Percentiles rank a stretch among this genome's conserved stretches.
These are phyloP conservation scores for Trametes meyenii DNA, from an alignment of 768 basidiomycete species.

Conservation along the genomic window DNA sequence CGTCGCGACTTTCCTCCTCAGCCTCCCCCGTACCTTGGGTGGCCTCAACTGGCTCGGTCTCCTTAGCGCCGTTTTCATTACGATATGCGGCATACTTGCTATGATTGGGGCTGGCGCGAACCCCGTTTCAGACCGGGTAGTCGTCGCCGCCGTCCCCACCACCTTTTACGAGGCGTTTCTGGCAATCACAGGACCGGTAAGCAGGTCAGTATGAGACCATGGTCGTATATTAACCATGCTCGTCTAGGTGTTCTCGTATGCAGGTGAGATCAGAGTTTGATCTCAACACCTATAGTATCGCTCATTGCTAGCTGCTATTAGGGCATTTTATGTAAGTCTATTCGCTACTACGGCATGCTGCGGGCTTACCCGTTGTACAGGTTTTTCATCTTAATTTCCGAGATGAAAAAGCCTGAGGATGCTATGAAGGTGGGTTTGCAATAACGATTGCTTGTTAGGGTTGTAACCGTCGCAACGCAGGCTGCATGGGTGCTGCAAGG, in stretches of 20 bases:
- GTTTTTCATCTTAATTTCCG: slow-evolving; percentile 62
- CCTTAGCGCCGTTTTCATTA: slow-evolving; percentile 45
- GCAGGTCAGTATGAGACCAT: slow-evolving; percentile 15
- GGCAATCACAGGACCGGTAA: slow-evolving; percentile 55
- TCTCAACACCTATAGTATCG: neutral
- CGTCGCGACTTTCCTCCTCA: slow-evolving; percentile 42
- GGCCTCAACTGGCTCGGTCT: slow-evolving; percentile 51
- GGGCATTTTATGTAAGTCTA: slow-evolving; percentile 55
- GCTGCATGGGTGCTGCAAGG: slow-evolving; percentile 58
- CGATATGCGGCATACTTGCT: slow-evolving; percentile 48
- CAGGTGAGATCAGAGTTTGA: slow-evolving; percentile 35
- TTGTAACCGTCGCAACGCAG: slow-evolving; percentile 26
- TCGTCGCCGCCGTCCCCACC: slow-evolving; percentile 42
- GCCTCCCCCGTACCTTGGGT: slow-evolving; percentile 52
- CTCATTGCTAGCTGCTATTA: slow-evolving; percentile 20
- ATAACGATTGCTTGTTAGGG: neutral
- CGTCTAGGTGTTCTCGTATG: slow-evolving; percentile 52
- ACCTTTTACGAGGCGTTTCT: slow-evolving; percentile 53
- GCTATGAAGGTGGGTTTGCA: slow-evolving; percentile 51
- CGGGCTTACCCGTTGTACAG: slow-evolving; percentile 27
- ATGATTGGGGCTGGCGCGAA: slow-evolving; percentile 55
- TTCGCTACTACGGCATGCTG: neutral
- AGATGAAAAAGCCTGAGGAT: slow-evolving; percentile 53
- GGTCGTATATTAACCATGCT: too few species aligned
- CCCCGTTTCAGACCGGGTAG: slow-evolving; percentile 44